These are phyloP conservation scores for Beauveria sp. DNA, from an alignment of 2,329 filamentous ascomycete species.

Conservation along the genomic window DNA sequence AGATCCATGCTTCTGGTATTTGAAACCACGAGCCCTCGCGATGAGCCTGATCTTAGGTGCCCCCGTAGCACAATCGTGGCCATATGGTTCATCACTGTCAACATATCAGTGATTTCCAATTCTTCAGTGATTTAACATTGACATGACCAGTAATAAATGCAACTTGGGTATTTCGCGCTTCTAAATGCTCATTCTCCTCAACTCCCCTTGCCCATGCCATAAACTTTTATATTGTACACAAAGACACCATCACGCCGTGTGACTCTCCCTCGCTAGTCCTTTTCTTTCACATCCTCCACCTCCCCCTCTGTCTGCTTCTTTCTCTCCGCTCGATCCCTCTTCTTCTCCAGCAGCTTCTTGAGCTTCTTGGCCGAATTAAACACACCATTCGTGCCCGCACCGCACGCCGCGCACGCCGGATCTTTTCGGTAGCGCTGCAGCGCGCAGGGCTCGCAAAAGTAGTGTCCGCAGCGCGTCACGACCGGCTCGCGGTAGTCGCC, in stretches of 20 bases:
- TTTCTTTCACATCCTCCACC: slow-evolving; percentile 33
- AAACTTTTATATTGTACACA: background rate
- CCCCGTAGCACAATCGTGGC: too few relatives aligned
- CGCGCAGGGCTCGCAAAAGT: slow-evolving; percentile 90
- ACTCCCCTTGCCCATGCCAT: background rate
- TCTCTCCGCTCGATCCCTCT: slow-evolving; percentile 53
- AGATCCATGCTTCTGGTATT: too few relatives aligned
- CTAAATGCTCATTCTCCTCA: background rate
- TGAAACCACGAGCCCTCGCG: too few relatives aligned
- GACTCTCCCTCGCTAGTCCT: background rate
- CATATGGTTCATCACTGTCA: too few relatives aligned
- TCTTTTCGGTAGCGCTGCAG: slow-evolving; percentile 80
- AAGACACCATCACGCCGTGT: background rate
- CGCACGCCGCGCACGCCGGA: slow-evolving; percentile 79
- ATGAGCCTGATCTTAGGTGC: too few relatives aligned
- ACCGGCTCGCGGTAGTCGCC: slow-evolving; percentile 71
- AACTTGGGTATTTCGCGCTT: slow-evolving; percentile 1
- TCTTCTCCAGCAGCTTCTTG: slow-evolving; percentile 70
- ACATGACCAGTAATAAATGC: background rate
- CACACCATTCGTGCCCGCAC: slow-evolving; percentile 75
- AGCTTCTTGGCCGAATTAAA: slow-evolving; percentile 84
- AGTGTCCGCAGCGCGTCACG: slow-evolving; percentile 86
- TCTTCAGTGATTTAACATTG: too few relatives aligned
- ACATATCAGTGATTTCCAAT: too few relatives aligned
- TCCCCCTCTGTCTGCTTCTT: slow-evolving; percentile 46